These are phyloP conservation scores for Gossypium raimondii DNA, from an alignment of 345 rosid species.

Conservation along the genomic window DNA sequence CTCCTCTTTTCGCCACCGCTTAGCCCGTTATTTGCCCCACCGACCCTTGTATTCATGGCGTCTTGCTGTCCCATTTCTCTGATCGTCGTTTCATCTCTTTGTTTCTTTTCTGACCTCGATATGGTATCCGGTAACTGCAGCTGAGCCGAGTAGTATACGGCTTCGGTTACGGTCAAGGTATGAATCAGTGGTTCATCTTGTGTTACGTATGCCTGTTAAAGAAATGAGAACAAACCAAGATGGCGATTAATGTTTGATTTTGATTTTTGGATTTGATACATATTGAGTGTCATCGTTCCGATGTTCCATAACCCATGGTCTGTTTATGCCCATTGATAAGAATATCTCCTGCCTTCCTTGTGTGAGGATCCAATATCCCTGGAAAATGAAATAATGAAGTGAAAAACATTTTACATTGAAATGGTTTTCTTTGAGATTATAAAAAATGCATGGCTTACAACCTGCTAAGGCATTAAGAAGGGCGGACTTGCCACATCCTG, in stretches of 20 bases:
- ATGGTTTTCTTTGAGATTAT: no score
- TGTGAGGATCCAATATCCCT: conserved; percentile 31
- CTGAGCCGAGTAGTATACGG: conserved; percentile 48
- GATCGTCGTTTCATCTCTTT: conserved; percentile 45
- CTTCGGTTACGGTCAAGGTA: conserved; percentile 42
- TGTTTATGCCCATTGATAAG: conserved; percentile 44
- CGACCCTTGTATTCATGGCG: conserved; percentile 37
- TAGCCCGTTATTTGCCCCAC: conserved; percentile 44
- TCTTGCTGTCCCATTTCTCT: conserved; percentile 48
- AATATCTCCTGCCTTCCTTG: conserved; percentile 38
- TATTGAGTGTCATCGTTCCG: conserved; percentile 19
- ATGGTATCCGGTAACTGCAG: conserved; percentile 52
- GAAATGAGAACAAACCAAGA: no score
- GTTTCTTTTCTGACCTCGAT: conserved; percentile 35
- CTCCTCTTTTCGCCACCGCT: conserved; percentile 61
- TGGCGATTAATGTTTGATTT: no score
- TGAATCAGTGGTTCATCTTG: conserved; percentile 42
- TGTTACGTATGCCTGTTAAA: conserved; percentile 44
- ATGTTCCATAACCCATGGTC: conserved; percentile 47
- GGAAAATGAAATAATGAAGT: no score
- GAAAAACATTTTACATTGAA: no score
- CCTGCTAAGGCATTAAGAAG: conserved; percentile 49
- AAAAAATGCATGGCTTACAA: no score
- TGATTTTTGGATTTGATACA: no score
- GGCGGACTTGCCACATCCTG: conserved; percentile 47